Evolutionary conservation across 1,284 basidiomycete genomes (phyloP), one percentile per base, ranked within the genome.

Genomic region (Puccinia coronata): DNA sequence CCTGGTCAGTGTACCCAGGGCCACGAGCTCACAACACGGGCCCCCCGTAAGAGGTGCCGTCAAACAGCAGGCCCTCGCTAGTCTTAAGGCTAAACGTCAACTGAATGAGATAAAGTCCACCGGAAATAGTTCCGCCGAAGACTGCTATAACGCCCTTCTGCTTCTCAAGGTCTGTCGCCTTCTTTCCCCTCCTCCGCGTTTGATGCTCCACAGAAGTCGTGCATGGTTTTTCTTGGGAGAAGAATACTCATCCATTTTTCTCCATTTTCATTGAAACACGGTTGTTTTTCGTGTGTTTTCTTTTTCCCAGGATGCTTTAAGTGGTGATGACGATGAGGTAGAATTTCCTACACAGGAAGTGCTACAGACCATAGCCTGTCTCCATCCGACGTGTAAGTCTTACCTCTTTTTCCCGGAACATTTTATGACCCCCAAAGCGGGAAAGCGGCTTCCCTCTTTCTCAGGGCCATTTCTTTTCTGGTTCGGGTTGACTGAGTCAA

Each of bases 31-130:
- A 28, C 28, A 18, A 49, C n/a, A 55, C 51, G 59, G 59, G 1
- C 72, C 72, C 39, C 72, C 72, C 18, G 36, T 74, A 18, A 74
- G 72, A 59, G 72, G 72, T 12, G 41, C 28, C 36, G 72, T 28
- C 18, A 74, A 74, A 31, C 43, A 72, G 34, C 11, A 71, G 23
- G 69, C 69, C 25, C 69, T 71, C 28, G 43, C 69, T 71, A 31
- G 11, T 71, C 18, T 71, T 53, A 71, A 71, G 34, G 69, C 69
- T 71, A 71, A 71, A 71, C 41, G 47, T 28, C 69, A 71, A 28
- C n/a, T 74, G 23, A 39, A 74, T 23, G 41, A 36, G 12, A 25
- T 59, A 6, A 28, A 74, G 53, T 20, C 51, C 20, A 41, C 25
- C 34, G 51, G 31, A 16, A 43, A n/a, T 20, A 43, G 53, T 41